Percentiles rank a stretch among this genome's conserved stretches.
These are phyloP conservation scores for Raffaelea ambrosiae DNA, from an alignment of 2,329 filamentous ascomycete genomes.

Conservation along the genomic window DNA sequence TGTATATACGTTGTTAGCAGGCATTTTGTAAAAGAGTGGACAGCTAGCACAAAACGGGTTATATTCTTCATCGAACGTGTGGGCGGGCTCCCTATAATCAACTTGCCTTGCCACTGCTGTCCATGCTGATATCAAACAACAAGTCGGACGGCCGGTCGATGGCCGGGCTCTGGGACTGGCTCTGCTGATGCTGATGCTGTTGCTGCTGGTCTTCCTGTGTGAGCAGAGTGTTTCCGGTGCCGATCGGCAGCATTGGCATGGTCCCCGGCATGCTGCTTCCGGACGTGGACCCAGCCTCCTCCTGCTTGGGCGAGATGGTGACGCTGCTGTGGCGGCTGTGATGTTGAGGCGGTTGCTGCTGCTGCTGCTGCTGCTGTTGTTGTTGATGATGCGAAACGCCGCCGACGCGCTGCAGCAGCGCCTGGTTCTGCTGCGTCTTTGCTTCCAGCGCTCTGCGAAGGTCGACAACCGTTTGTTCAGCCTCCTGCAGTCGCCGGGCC, in stretches of 20 bases:
- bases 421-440: background rate
- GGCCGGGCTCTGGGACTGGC: too few relatives aligned
- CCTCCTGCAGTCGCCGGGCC: conserved; percentile 18
- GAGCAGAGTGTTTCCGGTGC: background rate
- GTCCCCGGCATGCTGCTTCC: background rate
- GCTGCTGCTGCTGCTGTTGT: background rate
- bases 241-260: background rate
- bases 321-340: background rate
- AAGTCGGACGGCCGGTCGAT: too few relatives aligned
- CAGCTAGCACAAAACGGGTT: too few relatives aligned
- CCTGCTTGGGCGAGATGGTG: background rate
- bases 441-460: conserved; percentile 10
- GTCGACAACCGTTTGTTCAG: conserved; percentile 14
- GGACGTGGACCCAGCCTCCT: background rate
- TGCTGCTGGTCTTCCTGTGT: background rate
- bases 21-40: background rate
- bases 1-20: background rate
- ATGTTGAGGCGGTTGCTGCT: too few relatives aligned
- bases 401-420: background rate
- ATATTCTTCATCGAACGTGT: too few relatives aligned
- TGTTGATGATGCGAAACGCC: background rate
- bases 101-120: too few relatives aligned
- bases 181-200: conserved; percentile 8
- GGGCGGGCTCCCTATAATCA: too few relatives aligned
- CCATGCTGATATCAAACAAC: too few relatives aligned